A percentile compares a stretch with the other conserved stretches of the same genome.
phyloP scores from a whole-genome alignment of 23 red algal genomes.

The Agarophyton chilense region DNA sequence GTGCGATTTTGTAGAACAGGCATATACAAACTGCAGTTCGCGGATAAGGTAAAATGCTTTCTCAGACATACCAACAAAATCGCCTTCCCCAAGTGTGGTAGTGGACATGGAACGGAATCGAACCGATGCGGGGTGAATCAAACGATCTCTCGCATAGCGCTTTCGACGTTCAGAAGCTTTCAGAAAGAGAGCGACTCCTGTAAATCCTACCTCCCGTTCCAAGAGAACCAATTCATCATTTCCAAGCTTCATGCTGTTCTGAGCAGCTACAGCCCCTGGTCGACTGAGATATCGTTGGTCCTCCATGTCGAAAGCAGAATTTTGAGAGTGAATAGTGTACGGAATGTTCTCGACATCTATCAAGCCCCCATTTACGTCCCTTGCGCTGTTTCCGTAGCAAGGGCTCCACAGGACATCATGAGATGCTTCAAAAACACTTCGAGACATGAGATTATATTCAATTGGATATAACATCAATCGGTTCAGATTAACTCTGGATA shows the following conservation, averaged over 20 bases:
- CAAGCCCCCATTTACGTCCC: neutral
- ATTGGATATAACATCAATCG: slow-evolving; percentile 31
- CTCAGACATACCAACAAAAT: slow-evolving; percentile 37
- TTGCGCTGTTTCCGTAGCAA: slow-evolving; percentile 57
- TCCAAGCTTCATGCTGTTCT: slow-evolving; percentile 1
- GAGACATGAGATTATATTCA: slow-evolving; percentile 56
- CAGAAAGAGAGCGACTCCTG: slow-evolving; percentile 49
- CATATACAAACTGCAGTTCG: slow-evolving; percentile 54
- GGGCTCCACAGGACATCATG: slow-evolving; percentile 38
- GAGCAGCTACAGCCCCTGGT: neutral
- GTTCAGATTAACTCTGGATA: slow-evolving; percentile 18
- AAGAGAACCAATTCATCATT: slow-evolving; percentile 12
- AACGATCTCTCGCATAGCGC: neutral
- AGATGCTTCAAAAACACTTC: slow-evolving; percentile 6
- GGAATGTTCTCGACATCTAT: slow-evolving; percentile 48
- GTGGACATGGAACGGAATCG: neutral
- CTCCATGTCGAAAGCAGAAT: neutral
- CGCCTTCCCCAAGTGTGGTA: neutral
- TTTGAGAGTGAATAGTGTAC: neutral
- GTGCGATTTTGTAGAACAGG: slow-evolving; percentile 34
- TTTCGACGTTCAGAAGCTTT: neutral
- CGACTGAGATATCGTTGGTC: neutral
- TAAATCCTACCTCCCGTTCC: slow-evolving; percentile 30
- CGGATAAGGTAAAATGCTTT: slow-evolving; percentile 52
- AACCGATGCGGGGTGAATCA: neutral